Evolutionary conservation across 345 rosid species (phyloP), one percentile per base, ranked within the genome.

Genomic region (Corchorus capsularis): DNA sequence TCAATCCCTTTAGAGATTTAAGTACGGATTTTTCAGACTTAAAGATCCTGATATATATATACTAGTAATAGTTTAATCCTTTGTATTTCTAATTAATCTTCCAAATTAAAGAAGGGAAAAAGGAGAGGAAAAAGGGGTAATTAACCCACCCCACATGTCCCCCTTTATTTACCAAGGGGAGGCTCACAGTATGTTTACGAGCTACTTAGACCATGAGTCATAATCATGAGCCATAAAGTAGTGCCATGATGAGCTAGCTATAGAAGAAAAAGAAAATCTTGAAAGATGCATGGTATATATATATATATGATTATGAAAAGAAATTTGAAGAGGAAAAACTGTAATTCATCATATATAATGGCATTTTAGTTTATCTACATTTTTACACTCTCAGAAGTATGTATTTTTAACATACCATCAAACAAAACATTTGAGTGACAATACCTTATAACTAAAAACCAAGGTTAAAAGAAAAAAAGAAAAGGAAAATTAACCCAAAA

Each of bases 351-450:
- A 80, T 72, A 80, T 76, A 82, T 69, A 53, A 67, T 63, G 69
- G 41, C 77, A 78, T 77, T 82, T 27, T 54, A 75, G 70, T 75
- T 71, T 83, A 81, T 85, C 81, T 83, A 83, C 81, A 85, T 52
- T 78, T 83, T 80, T 88, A 80, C 82, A 83, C 85, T 39, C 43
- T 39, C 43, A 73, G 45, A 60, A 78, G 79, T 77, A 85, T 79
- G 82, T 74, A 74, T 61, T 70, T 75, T 70, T 75, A 87, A 80
- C 83, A 83, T 82, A 81, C 78, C 79, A 81, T 83, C 80, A 85
- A 84, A 79, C 83, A 81, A 71, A 84, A 65, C 77, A 49, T 81
- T 73, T 81, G 72, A 73, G 61, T 45, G 9, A 65, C 47, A 68
- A 65, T 34, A 70, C 37, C 65, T 74, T 70, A 74, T 67, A 12